phyloP scores from a whole-genome alignment of 805 yeast genomes.

The Wickerhamomyces hampshirensis region DNA sequence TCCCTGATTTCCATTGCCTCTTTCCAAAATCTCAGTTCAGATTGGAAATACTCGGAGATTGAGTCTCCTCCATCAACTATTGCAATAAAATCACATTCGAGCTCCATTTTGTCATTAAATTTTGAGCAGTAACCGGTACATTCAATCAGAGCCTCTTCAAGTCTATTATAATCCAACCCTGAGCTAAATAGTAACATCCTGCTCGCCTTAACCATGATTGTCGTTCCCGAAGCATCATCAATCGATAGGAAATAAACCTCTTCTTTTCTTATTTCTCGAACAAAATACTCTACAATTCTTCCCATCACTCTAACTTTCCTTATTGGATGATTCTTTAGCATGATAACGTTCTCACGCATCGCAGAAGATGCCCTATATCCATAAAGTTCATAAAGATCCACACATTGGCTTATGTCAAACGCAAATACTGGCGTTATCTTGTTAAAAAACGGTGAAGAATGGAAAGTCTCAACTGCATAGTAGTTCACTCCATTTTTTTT shows the following conservation, averaged over 20 bases:
- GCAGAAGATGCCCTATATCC: conserved; percentile 21
- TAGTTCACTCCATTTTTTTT: conserved; percentile 23
- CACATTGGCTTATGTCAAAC: conserved; percentile 23
- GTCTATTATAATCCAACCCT: conserved; percentile 19
- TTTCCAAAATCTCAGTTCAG: conserved; percentile 36
- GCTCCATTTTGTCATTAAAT: conserved; percentile 23
- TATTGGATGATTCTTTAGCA: conserved; percentile 42
- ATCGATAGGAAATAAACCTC: conserved; percentile 22
- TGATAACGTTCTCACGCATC: conserved; percentile 17
- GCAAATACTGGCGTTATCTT: conserved; percentile 28
- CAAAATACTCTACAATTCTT: conserved; percentile 27
- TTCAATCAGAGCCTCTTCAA: conserved; percentile 24
- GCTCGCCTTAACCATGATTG: conserved; percentile 26
- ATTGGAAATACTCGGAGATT: conserved; percentile 13
- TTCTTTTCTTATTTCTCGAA: conserved; percentile 13
- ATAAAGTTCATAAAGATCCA: conserved; percentile 23
- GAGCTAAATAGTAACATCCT: conserved; percentile 15
- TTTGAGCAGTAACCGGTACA: conserved; percentile 23
- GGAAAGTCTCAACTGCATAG: conserved; percentile 33
- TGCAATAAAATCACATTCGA: conserved; percentile 26
- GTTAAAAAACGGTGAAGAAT: conserved; percentile 26
- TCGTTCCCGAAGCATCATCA: conserved; percentile 28
- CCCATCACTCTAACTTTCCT: conserved; percentile 33
- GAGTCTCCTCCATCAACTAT: conserved; percentile 19
- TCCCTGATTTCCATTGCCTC: conserved; percentile 22